These are phyloP conservation scores for Solanum tarijense DNA, from an alignment of 257 asterid species.

Conservation along the genomic window DNA sequence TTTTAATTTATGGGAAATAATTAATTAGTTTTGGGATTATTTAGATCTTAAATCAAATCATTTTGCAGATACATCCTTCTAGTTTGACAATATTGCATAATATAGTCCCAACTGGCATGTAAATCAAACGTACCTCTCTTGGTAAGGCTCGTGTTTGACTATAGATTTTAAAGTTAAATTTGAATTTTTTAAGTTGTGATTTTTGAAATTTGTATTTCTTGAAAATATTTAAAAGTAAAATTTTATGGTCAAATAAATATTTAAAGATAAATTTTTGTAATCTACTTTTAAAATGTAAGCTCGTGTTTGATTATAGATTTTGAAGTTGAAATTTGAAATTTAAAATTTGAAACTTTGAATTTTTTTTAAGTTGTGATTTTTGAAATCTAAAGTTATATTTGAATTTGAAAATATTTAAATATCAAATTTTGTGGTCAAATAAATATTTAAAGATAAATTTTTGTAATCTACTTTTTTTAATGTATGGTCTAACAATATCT, in stretches of 20 bases:
- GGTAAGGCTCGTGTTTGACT: background rate
- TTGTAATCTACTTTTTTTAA: background rate
- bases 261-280: background rate
- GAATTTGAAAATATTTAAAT: background rate
- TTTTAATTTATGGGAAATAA: background rate
- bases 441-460: background rate
- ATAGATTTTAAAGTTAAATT: background rate
- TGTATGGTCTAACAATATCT: background rate
- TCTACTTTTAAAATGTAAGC: background rate
- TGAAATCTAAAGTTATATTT: too few species aligned
- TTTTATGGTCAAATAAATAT: background rate
- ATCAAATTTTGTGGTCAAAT: background rate
- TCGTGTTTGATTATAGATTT: background rate
- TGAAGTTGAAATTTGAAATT: background rate
- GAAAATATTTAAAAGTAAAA: background rate
- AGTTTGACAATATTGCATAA: background rate
- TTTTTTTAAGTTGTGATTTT: background rate
- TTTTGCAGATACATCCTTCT: background rate
- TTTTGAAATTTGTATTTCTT: too few species aligned
- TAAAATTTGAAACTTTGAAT: background rate
- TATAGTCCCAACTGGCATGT: background rate
- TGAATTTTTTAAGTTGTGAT: too few species aligned
- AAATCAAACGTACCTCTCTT: background rate
- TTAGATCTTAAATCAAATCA: background rate
- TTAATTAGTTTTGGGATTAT: background rate